These are phyloP conservation scores for Conticribra guillardii DNA, from an alignment of 108 stramenopile species.

Conservation along the genomic window DNA sequence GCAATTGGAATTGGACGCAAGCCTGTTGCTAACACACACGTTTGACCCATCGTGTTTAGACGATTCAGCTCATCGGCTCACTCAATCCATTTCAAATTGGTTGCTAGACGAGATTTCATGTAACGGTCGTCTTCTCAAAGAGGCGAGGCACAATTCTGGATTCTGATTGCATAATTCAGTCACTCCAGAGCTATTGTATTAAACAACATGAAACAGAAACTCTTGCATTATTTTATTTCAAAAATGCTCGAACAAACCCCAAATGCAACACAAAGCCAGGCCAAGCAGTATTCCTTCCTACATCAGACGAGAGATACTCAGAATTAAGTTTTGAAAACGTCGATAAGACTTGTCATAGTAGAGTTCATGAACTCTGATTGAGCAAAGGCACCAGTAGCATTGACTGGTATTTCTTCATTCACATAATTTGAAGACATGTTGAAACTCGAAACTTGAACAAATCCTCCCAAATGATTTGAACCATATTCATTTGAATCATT, in stretches of 20 bases:
- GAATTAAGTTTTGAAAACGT: background rate
- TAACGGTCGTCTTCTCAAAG: slow-evolving; percentile 3
- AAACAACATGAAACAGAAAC: too few species aligned
- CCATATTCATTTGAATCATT: background rate
- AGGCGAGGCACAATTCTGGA: background rate
- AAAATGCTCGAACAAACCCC: too few species aligned
- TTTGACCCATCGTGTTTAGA: slow-evolving; percentile 42
- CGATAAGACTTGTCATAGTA: background rate
- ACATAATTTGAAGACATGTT: background rate
- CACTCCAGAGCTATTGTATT: too few species aligned
- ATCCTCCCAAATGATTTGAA: background rate
- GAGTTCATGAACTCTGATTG: background rate
- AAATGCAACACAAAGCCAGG: too few species aligned
- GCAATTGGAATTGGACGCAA: slow-evolving; percentile 26
- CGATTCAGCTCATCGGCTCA: slow-evolving; percentile 41
- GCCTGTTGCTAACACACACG: slow-evolving; percentile 33
- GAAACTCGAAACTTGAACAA: background rate
- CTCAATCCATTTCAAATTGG: slow-evolving; percentile 48
- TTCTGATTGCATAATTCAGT: too few species aligned
- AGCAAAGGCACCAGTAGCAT: background rate
- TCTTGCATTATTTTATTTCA: too few species aligned
- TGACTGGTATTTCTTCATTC: background rate
- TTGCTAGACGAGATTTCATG: slow-evolving; percentile 38
- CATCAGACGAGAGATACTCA: background rate
- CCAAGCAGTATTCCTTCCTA: background rate